Evolutionary conservation across 2,329 filamentous ascomycete genomes (phyloP).

Genomic region (Pyrenophora graminea): DNA sequence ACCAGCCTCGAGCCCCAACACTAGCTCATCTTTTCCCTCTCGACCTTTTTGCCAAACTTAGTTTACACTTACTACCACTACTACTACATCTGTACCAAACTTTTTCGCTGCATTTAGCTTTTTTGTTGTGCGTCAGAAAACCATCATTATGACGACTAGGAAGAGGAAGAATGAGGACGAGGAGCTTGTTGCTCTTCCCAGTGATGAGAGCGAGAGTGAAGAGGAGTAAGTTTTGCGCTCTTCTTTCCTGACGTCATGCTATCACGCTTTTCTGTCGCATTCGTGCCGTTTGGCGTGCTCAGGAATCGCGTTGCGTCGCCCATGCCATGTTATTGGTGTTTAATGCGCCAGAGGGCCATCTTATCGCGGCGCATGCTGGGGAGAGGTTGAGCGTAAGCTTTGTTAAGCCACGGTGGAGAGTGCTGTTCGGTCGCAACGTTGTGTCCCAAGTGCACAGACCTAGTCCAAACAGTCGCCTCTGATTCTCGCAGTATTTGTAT

Average conservation of each 20-base stretch:
- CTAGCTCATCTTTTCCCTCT: background rate
- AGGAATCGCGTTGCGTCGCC: slow-evolving; percentile 23
- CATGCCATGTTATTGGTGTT: slow-evolving; percentile 15
- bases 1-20: background rate
- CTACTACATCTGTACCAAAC: slow-evolving; percentile 12
- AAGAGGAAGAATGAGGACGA: slow-evolving; percentile 53
- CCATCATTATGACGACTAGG: slow-evolving; percentile 45
- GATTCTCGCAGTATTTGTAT: too few species aligned
- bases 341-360: slow-evolving; percentile 15
- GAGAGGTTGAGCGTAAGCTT: slow-evolving; percentile 19
- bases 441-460: background rate
- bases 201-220: slow-evolving; percentile 50
- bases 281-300: slow-evolving; percentile 23
- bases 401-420: slow-evolving; percentile 1
- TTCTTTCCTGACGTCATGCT: slow-evolving; percentile 44
- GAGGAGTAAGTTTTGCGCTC: slow-evolving; percentile 47
- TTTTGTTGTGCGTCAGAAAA: slow-evolving; percentile 13
- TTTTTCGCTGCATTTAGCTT: slow-evolving; percentile 6
- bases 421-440: slow-evolving; percentile 5
- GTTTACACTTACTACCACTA: too few species aligned
- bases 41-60: slow-evolving; percentile 18
- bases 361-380: slow-evolving; percentile 19
- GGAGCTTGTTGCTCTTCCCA: slow-evolving; percentile 51
- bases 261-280: slow-evolving; percentile 25
- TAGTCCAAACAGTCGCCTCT: background rate